Evolutionary conservation across 176 grass and related monocot species (phyloP), one percentile per base, ranked within the genome.

Genomic region (Metroxylon sagu): DNA sequence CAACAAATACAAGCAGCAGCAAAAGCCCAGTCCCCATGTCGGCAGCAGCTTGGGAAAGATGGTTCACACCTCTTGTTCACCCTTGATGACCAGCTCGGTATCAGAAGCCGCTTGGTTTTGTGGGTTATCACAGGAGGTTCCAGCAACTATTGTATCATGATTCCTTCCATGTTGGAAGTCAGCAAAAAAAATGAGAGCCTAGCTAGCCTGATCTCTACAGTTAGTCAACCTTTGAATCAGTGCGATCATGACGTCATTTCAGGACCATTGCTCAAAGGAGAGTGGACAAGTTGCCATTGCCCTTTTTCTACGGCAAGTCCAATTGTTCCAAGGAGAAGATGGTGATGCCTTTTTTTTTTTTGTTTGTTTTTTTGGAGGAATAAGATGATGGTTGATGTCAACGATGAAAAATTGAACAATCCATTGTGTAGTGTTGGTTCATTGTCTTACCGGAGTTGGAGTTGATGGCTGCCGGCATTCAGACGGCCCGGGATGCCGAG

Each of bases 201-300:
- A 67, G 74, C 25, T 72, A 67, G 74, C 67, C 89, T 82, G 85
- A 70, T 54, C 80, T 94, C 88, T 49, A 48, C 88, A 94, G 89
- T 74, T 71, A 88, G 60, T 75, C 76, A 90, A 76, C 52, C 31
- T 65, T 79, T 79, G 48, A 26, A 76, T 55, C 50, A 67, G 29
- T 35, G 31, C 7, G 6, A 35, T 35, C 3, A 2, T 2, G 7
- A 0, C 6, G 31, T 35, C 5, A 6, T 7, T 6, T 59, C 53
- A 16, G 56, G 19, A 10, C 43, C n/a, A n/a, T n/a, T n/a, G n/a
- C n/a, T n/a, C 5, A 64, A 29, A 64, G 52, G 19, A 35, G 16
- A 57, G 27, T 65, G 61, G 55, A 49, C 26, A 17, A 48, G 26
- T 53, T 54, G 48, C 28, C 39, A 61, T 62, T 29, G 39, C 65